Percentiles rank a stretch among this genome's conserved stretches.
phyloP scores from a whole-genome alignment of 2,329 filamentous ascomycete species.

The Nectriaceae sp. region DNA sequence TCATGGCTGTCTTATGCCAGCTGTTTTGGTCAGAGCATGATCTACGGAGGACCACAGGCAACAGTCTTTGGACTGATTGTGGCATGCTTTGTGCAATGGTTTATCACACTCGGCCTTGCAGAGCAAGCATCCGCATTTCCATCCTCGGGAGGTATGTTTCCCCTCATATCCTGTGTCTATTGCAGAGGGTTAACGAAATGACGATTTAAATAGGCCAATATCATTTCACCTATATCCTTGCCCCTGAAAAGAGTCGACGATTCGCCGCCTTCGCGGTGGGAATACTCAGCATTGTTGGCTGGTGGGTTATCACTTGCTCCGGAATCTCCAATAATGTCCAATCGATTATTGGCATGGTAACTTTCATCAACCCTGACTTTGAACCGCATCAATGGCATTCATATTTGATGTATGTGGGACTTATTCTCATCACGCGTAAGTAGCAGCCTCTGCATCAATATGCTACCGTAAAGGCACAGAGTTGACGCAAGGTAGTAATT shows the following conservation, averaged over 20 bases:
- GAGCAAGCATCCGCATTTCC: constrained; percentile 19
- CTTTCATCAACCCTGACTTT: constrained; percentile 12
- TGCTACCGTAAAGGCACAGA: neutral
- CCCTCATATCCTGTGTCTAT: neutral
- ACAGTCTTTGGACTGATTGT: constrained; percentile 18
- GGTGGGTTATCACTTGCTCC: constrained; percentile 22
- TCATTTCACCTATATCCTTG: constrained; percentile 19
- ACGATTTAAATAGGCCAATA: constrained; percentile 18
- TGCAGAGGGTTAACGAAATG: no score
- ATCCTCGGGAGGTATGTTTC: constrained; percentile 8
- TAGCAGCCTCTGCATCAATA: neutral
- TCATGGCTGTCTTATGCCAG: no score
- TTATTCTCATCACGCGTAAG: constrained; percentile 16
- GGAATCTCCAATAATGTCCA: constrained; percentile 18
- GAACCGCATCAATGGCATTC: constrained; percentile 17
- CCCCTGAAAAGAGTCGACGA: constrained; percentile 12
- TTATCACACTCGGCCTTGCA: constrained; percentile 16
- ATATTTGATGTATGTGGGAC: constrained; percentile 16
- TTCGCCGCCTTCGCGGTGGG: constrained; percentile 17
- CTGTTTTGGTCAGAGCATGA: constrained; percentile 17
- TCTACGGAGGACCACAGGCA: constrained; percentile 16
- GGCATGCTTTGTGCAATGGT: constrained; percentile 19
- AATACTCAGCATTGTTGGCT: constrained; percentile 13
- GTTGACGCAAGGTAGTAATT: constrained; percentile 9
- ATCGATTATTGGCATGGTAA: constrained; percentile 18